Percentiles rank a stretch among this genome's conserved stretches.
phyloP scores from a whole-genome alignment of 352 stramenopile species.

The Pythium vanterpoolii region DNA sequence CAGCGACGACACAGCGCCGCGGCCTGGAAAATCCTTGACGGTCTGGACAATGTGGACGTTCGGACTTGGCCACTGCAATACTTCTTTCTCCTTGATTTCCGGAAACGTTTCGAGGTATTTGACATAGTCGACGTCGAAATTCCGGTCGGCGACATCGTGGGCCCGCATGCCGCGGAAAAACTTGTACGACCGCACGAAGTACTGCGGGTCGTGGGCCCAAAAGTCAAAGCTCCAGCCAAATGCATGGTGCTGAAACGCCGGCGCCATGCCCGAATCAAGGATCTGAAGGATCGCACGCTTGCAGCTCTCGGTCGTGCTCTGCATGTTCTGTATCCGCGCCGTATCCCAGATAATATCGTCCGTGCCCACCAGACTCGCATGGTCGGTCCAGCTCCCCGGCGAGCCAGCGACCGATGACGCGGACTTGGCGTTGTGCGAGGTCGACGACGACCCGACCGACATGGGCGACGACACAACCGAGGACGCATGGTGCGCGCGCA shows the following conservation, averaged over 20 bases:
- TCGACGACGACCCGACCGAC: constrained; percentile 5
- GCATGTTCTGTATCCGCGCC: constrained; percentile 21
- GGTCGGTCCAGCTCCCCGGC: too few relatives aligned
- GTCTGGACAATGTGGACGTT: constrained; percentile 48
- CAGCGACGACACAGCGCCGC: constrained; percentile 43
- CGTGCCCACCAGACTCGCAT: background rate
- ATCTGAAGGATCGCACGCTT: constrained; percentile 43
- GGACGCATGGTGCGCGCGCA: background rate
- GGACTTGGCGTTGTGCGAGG: too few relatives aligned
- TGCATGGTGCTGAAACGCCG: constrained; percentile 39
- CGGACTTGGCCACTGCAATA: constrained; percentile 30
- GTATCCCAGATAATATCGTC: constrained; percentile 19
- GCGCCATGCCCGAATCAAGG: constrained; percentile 30
- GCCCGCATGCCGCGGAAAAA: constrained; percentile 58
- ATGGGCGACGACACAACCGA: constrained; percentile 5
- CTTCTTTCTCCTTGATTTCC: constrained; percentile 53
- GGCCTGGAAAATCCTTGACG: constrained; percentile 53
- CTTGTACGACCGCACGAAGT: constrained; percentile 56
- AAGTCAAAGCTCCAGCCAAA: constrained; percentile 71
- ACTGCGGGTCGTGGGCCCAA: constrained; percentile 45
- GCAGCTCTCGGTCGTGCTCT: constrained; percentile 30
- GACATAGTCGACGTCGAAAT: constrained; percentile 42
- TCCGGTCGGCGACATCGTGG: constrained; percentile 49
- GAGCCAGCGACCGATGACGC: too few relatives aligned
- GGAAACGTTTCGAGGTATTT: constrained; percentile 67